Percentiles rank a stretch among this genome's conserved stretches.
phyloP scores from a whole-genome alignment of 2,329 filamentous ascomycete genomes.

The Aspergillus piperis region DNA sequence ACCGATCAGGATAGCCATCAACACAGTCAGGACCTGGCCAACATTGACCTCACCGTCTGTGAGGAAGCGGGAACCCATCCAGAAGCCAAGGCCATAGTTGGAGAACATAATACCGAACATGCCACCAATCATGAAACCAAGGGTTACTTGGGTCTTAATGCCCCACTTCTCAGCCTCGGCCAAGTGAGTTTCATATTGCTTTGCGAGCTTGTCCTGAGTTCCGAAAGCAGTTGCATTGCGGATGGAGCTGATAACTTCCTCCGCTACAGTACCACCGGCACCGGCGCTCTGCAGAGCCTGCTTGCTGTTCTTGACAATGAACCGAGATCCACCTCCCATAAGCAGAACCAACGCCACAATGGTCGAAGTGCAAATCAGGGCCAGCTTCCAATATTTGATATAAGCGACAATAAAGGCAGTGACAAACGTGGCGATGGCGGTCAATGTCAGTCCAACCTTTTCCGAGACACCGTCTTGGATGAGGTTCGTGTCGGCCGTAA shows the following conservation, averaged over 20 bases:
- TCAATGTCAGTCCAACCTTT: constrained; percentile 77
- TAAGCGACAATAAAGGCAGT: constrained; percentile 90
- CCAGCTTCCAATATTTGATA: constrained; percentile 88
- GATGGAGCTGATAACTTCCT: constrained; percentile 92
- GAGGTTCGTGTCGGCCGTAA: constrained; percentile 90
- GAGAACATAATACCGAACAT: constrained; percentile 85
- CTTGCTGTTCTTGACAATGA: constrained; percentile 81
- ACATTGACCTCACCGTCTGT: constrained; percentile 66
- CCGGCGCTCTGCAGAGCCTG: constrained; percentile 77
- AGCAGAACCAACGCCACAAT: constrained; percentile 76
- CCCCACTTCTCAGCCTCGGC: constrained; percentile 72
- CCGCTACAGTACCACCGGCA: constrained; percentile 80
- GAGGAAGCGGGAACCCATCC: constrained; percentile 78
- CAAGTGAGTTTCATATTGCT: constrained; percentile 78
- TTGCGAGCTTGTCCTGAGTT: constrained; percentile 87
- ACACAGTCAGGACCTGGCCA: constrained; percentile 74
- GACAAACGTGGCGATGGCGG: constrained; percentile 77
- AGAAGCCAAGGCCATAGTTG: constrained; percentile 86
- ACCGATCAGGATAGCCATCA: constrained; percentile 90
- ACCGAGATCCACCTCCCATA: constrained; percentile 72
- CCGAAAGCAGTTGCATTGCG: constrained; percentile 91
- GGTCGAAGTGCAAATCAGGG: constrained; percentile 80
- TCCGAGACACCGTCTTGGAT: constrained; percentile 93
- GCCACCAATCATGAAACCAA: constrained; percentile 76
- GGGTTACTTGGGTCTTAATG: constrained; percentile 69